Conservation (phyloP, 1,139 yeast species). For the Eremothecium sinecaudum region DNA sequence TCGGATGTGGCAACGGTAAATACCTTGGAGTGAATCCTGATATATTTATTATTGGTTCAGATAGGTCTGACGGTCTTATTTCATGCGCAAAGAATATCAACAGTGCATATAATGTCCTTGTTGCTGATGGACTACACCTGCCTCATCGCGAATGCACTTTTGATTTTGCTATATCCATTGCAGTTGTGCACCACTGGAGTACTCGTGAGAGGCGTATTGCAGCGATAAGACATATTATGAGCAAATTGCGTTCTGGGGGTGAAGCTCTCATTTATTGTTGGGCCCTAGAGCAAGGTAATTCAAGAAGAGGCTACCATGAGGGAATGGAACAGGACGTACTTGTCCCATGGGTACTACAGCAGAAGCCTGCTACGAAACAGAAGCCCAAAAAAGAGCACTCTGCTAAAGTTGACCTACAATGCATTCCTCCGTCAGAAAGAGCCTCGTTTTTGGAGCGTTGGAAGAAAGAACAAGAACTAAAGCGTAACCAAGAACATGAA, state of each 20-base stretch:
- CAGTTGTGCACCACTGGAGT: slow-evolving; percentile 94
- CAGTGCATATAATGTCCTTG: slow-evolving; percentile 40
- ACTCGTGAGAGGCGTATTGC: slow-evolving; percentile 66
- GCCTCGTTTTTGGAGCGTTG: slow-evolving; percentile 23
- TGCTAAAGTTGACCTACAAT: slow-evolving; percentile 21
- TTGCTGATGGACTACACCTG: slow-evolving; percentile 66
- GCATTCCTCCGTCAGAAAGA: slow-evolving; percentile 24
- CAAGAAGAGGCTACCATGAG: slow-evolving; percentile 78
- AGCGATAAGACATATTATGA: slow-evolving; percentile 61
- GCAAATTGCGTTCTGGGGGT: slow-evolving; percentile 52
- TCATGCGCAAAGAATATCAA: slow-evolving; percentile 54
- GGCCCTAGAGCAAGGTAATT: slow-evolving; percentile 88
- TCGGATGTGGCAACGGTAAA: slow-evolving; percentile 97
- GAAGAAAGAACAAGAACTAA: slow-evolving; percentile 22
- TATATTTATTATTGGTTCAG: slow-evolving; percentile 70
- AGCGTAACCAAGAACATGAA: slow-evolving; percentile 17
- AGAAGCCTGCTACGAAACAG: slow-evolving; percentile 18
- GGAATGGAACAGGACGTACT: slow-evolving; percentile 89
- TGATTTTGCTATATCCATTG: slow-evolving; percentile 91
- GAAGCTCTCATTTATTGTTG: slow-evolving; percentile 79
- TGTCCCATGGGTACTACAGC: slow-evolving; percentile 86
- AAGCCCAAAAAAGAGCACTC: slow-evolving; percentile 13
- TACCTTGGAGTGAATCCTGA: slow-evolving; percentile 64
- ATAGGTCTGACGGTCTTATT: slow-evolving; percentile 67
- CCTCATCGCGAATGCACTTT: slow-evolving; percentile 55